Conservation (phyloP, 257 asterid species). For the Solanum habrochaites region DNA sequence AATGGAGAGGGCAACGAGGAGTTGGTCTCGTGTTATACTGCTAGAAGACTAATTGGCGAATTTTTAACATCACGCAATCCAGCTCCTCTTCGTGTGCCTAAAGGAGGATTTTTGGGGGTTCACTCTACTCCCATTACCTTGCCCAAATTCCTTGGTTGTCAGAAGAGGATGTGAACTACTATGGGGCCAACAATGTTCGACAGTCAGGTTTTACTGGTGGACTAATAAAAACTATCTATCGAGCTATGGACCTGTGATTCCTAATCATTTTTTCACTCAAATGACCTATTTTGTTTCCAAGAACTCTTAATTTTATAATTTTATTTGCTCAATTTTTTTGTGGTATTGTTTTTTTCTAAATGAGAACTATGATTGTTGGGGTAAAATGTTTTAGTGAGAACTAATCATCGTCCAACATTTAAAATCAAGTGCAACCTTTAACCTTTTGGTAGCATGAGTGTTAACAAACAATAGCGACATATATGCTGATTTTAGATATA, state of each 20-base stretch:
- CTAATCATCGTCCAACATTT: neutral
- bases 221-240: slow-evolving; percentile 82
- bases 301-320: neutral
- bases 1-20: slow-evolving; percentile 64
- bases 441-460: neutral
- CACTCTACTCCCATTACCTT: slow-evolving; percentile 35
- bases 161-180: slow-evolving; percentile 63
- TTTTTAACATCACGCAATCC: slow-evolving; percentile 43
- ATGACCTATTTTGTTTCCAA: neutral
- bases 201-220: slow-evolving; percentile 85
- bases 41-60: slow-evolving; percentile 32
- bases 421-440: neutral
- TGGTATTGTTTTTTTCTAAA: neutral
- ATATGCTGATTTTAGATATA: neutral
- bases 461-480: neutral
- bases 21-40: slow-evolving; percentile 38
- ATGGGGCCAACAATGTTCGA: slow-evolving; percentile 46
- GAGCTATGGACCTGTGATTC: slow-evolving; percentile 74
- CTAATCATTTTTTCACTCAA: neutral
- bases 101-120: slow-evolving; percentile 65
- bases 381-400: neutral
- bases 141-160: slow-evolving; percentile 92
- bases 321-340: neutral
- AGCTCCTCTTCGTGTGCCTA: slow-evolving; percentile 42
- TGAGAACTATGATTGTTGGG: neutral